Percentiles rank a stretch among this genome's conserved stretches.
These are phyloP conservation scores for Leccinum huronense DNA, from an alignment of 1,284 basidiomycete species.

Conservation along the genomic window DNA sequence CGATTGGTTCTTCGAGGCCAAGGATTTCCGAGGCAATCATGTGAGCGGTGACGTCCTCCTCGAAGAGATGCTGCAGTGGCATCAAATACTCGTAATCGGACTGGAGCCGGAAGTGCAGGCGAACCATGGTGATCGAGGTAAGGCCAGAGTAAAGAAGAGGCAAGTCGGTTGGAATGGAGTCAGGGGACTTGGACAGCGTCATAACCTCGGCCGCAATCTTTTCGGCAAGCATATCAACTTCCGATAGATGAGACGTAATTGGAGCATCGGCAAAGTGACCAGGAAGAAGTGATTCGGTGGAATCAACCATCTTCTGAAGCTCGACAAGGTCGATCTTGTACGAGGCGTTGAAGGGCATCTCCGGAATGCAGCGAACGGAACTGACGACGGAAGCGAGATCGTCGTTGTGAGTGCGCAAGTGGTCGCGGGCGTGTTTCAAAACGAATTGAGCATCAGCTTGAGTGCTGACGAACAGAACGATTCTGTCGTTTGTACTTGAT, in stretches of 20 bases:
- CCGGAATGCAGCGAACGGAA: slow-evolving; percentile 24
- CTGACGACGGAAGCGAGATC: slow-evolving; percentile 25
- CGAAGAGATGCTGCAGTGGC: slow-evolving; percentile 25
- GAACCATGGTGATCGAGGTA: slow-evolving; percentile 28
- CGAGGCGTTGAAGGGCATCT: slow-evolving; percentile 34
- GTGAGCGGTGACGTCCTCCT: slow-evolving; percentile 25
- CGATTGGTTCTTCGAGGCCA: slow-evolving; percentile 14
- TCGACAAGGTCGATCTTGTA: slow-evolving; percentile 31
- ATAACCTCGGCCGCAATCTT: slow-evolving; percentile 23
- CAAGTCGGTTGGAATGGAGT: slow-evolving; percentile 17
- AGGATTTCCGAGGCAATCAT: slow-evolving; percentile 27
- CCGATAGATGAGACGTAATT: slow-evolving; percentile 8
- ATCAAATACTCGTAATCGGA: slow-evolving; percentile 28
- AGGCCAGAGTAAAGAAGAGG: slow-evolving; percentile 30
- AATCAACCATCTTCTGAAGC: slow-evolving; percentile 28
- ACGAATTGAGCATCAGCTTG: slow-evolving; percentile 23
- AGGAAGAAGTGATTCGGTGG: slow-evolving; percentile 13
- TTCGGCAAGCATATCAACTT: slow-evolving; percentile 20
- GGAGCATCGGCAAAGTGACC: slow-evolving; percentile 13
- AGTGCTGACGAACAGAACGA: slow-evolving; percentile 26
- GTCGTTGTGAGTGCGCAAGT: slow-evolving; percentile 18
- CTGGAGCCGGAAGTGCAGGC: slow-evolving; percentile 30
- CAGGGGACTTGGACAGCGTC: slow-evolving; percentile 19
- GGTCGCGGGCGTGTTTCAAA: slow-evolving; percentile 28
- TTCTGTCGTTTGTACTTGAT: slow-evolving; percentile 23